Evolutionary conservation across 768 basidiomycete genomes (phyloP).

Genomic region (Naganishia friedmannii): DNA sequence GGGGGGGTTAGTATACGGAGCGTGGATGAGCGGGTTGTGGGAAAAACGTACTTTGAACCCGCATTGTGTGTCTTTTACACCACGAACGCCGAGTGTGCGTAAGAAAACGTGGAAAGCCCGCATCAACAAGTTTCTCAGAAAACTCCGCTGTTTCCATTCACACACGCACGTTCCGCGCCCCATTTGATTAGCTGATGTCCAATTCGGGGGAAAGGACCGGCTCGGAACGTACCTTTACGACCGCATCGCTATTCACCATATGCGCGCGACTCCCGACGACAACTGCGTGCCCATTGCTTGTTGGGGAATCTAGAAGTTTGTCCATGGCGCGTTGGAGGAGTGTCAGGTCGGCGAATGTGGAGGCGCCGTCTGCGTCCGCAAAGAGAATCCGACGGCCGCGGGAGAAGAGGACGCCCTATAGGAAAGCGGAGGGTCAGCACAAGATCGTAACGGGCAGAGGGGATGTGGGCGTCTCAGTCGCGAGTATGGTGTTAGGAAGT

Average conservation of each 20-base stretch:
- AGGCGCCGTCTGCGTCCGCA: slow-evolving; percentile 93
- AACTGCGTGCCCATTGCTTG: too few relatives aligned
- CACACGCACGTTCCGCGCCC: too few relatives aligned
- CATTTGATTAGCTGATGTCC: neutral
- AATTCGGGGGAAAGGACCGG: neutral
- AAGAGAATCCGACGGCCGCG: slow-evolving; percentile 76
- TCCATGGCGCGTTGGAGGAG: slow-evolving; percentile 75
- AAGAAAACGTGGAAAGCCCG: slow-evolving; percentile 86
- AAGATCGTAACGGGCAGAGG: neutral
- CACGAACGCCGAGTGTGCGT: slow-evolving; percentile 80
- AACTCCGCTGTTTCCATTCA: slow-evolving; percentile 63
- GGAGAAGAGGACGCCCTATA: slow-evolving; percentile 71
- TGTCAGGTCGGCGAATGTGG: slow-evolving; percentile 78
- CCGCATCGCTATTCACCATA: slow-evolving; percentile 83
- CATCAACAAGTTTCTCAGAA: slow-evolving; percentile 88
- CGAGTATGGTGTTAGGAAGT: too few relatives aligned
- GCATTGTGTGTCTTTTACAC: slow-evolving; percentile 91
- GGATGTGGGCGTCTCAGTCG: too few relatives aligned
- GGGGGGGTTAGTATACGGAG: neutral
- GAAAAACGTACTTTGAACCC: slow-evolving; percentile 69
- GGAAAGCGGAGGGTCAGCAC: neutral
- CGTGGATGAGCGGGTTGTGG: too few relatives aligned
- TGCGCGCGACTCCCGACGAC: slow-evolving; percentile 85
- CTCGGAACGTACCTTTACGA: slow-evolving; percentile 71
- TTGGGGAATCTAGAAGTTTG: neutral